phyloP scores from a whole-genome alignment of 2,329 filamentous ascomycete genomes.

The Alternaria sp. region DNA sequence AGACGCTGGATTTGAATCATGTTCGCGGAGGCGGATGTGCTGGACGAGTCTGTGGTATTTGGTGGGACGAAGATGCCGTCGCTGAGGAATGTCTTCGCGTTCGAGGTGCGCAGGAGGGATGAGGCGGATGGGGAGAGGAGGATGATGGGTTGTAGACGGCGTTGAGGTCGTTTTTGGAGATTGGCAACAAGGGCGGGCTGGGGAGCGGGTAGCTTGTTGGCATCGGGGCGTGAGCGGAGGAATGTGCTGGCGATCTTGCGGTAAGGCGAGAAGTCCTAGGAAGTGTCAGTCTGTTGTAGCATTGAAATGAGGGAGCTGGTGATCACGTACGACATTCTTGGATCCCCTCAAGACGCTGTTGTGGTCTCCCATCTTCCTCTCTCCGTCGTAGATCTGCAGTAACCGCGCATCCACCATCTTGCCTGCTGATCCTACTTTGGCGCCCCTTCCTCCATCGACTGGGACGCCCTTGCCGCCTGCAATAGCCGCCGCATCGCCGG shows the following conservation, averaged over 20 bases:
- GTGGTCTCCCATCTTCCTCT: slow-evolving; percentile 89
- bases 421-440: slow-evolving; percentile 42
- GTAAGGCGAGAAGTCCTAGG: slow-evolving; percentile 89
- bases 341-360: slow-evolving; percentile 86
- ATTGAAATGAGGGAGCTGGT: neutral
- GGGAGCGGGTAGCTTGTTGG: slow-evolving; percentile 44
- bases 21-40: slow-evolving; percentile 63
- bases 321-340: slow-evolving; percentile 78
- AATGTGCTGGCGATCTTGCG: slow-evolving; percentile 84
- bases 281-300: slow-evolving; percentile 17
- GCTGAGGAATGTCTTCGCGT: slow-evolving; percentile 93
- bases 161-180: slow-evolving; percentile 49
- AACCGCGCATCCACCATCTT: slow-evolving; percentile 75
- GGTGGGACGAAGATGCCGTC: slow-evolving; percentile 80
- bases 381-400: slow-evolving; percentile 87
- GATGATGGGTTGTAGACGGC: slow-evolving; percentile 79
- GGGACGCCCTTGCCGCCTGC: slow-evolving; percentile 56
- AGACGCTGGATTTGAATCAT: slow-evolving; percentile 85
- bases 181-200: slow-evolving; percentile 47
- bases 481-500: slow-evolving; percentile 60
- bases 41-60: slow-evolving; percentile 66
- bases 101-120: slow-evolving; percentile 91
- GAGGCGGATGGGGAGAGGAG: slow-evolving; percentile 95
- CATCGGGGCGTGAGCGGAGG: slow-evolving; percentile 61
- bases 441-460: slow-evolving; percentile 42